Base-by-base conservation (phyloP, 306 rosid genomes). In the Rosa multiflora region DNA sequence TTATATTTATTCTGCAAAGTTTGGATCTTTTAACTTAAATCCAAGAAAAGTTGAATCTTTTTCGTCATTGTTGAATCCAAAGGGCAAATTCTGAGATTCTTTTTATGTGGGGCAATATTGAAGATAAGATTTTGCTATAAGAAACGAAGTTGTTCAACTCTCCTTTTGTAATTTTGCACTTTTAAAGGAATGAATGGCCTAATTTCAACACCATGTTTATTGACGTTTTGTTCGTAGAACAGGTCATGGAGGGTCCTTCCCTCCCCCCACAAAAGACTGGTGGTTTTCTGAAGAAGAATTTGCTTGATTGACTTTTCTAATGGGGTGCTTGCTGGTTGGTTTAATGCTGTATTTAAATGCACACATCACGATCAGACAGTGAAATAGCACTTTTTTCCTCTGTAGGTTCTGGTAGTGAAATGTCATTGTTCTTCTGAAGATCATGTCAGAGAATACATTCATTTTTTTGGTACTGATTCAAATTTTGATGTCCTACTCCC, bases 371-470 rank as follows among this genome's bases (percentile, higher is more conserved):
- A 70, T 70, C 70, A 14, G 67, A 72, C 53, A n/a, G 48, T 4
- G 63, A 5, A 18, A 26, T 32, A 71, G 11, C 18, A 46, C 2
- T 17, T 15, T 49, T 70, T 66, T 26, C 52, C 29, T 70, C 72
- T 78, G 76, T 56, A 40, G 53, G 61, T 42, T 82, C 10, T 47
- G 79, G 75, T 79, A 73, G 79, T 81, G 80, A 73, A 49, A 76
- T 73, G 92, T 85, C 92, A 43, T 52, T 84, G 83, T 85, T 88
- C 23, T 75, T 68, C 76, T 78, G 70, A 46, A 56, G 77, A 26
- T 49, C 43, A 12, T 72, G 82, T 79, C 89, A 81, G 85, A 53
- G 58, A 17, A 61, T 20, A 17, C 29, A 29, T 76, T 26, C 74
- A 66, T 81, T 75, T 39, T n/a, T 12, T 20, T 74, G 72, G 37